phyloP scores from a whole-genome alignment of 2,329 filamentous ascomycete genomes.

The Thelonectria blattea region DNA sequence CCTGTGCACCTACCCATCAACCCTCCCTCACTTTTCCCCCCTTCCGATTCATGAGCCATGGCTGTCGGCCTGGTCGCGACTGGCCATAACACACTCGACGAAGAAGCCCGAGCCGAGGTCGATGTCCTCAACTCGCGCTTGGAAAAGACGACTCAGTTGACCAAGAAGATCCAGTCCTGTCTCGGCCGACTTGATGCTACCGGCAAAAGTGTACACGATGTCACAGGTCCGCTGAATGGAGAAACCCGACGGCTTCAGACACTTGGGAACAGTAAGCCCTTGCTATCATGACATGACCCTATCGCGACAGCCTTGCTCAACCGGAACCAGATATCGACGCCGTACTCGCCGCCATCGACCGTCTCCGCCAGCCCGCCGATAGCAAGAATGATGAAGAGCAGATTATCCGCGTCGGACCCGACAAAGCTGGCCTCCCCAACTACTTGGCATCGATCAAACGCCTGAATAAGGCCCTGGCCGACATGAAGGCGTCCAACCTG shows the following conservation, averaged over 20 bases:
- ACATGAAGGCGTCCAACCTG: slow-evolving; percentile 89
- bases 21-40: not conserved
- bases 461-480: slow-evolving; percentile 80
- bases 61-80: slow-evolving; percentile 55
- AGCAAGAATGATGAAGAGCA: slow-evolving; percentile 91
- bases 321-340: slow-evolving; percentile 74
- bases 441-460: slow-evolving; percentile 92
- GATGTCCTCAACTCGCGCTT: slow-evolving; percentile 75
- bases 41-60: slow-evolving; percentile 45
- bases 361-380: slow-evolving; percentile 87
- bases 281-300: not conserved
- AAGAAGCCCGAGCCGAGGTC: slow-evolving; percentile 72
- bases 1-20: not conserved
- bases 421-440: slow-evolving; percentile 78
- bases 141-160: slow-evolving; percentile 90
- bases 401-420: slow-evolving; percentile 86
- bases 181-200: slow-evolving; percentile 83
- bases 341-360: slow-evolving; percentile 85
- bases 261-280: slow-evolving; percentile 72
- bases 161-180: slow-evolving; percentile 93
- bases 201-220: slow-evolving; percentile 88
- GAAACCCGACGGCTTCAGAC: slow-evolving; percentile 90
- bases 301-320: slow-evolving; percentile 22
- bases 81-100: slow-evolving; percentile 61
- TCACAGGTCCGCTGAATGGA: slow-evolving; percentile 88